A percentile compares a stretch with the other conserved stretches of the same genome.
phyloP scores from a whole-genome alignment of 257 asterid genomes.

The Thymus quinquecostatus region DNA sequence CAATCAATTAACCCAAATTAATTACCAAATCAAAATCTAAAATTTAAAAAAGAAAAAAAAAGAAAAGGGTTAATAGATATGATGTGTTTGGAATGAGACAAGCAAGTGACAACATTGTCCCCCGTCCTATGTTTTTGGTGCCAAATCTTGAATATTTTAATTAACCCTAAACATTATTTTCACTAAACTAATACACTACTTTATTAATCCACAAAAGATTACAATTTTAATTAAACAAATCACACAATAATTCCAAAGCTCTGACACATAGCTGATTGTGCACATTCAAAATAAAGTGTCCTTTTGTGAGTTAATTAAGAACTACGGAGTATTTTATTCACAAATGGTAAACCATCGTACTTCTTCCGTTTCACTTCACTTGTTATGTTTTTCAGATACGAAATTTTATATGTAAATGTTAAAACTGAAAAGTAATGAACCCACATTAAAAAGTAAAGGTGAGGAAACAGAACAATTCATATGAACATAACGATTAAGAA shows the following conservation, averaged over 20 bases:
- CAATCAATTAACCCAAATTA: neutral
- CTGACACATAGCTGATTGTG: conserved; percentile 30
- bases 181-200: neutral
- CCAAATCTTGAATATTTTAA: conserved; percentile 33
- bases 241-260: conserved; percentile 12
- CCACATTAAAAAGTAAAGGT: too few relatives aligned
- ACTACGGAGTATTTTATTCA: conserved; percentile 18
- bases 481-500: too few relatives aligned
- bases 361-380: too few relatives aligned
- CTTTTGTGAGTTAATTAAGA: conserved; percentile 21
- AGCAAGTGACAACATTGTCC: conserved; percentile 46
- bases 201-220: conserved; percentile 1
- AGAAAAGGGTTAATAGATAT: neutral
- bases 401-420: too few relatives aligned
- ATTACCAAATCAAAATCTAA: too few relatives aligned
- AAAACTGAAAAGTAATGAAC: too few relatives aligned
- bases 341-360: conserved; percentile 29
- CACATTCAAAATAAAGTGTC: conserved; percentile 33
- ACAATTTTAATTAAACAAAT: neutral
- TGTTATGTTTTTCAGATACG: too few relatives aligned
- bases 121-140: conserved; percentile 40
- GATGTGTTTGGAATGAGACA: conserved; percentile 46
- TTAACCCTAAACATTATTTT: conserved; percentile 21
- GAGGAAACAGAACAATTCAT: too few relatives aligned
- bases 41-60: neutral